phyloP scores from a whole-genome alignment of 2,329 filamentous ascomycete species.

The Clarireedia hainanense region DNA sequence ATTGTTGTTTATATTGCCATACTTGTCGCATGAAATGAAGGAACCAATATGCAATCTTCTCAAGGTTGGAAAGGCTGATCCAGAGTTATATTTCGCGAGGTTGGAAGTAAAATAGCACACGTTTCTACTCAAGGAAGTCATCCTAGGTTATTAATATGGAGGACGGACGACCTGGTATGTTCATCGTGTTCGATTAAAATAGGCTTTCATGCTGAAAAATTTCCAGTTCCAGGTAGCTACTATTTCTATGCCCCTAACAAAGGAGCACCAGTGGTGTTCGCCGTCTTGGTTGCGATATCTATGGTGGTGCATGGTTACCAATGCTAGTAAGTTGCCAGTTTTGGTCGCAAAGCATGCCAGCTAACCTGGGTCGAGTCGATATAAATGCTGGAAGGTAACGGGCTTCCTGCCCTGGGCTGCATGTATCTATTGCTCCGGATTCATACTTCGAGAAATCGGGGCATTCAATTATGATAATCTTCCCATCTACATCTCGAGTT shows the following conservation, averaged over 20 bases:
- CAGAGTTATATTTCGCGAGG: background rate
- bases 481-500: constrained; percentile 38
- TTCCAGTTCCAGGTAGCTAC: constrained; percentile 29
- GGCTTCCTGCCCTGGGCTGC: constrained; percentile 46
- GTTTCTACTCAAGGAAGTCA: background rate
- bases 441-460: constrained; percentile 44
- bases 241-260: constrained; percentile 47
- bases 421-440: constrained; percentile 47
- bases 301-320: constrained; percentile 45
- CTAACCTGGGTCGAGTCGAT: constrained; percentile 34
- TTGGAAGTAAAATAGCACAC: background rate
- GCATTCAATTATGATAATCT: constrained; percentile 42
- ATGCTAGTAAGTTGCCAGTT: constrained; percentile 39
- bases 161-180: constrained; percentile 10
- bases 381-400: constrained; percentile 49
- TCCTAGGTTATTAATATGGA: background rate
- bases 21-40: too few relatives aligned
- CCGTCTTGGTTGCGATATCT: constrained; percentile 39
- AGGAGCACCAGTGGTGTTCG: constrained; percentile 45
- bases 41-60: too few relatives aligned
- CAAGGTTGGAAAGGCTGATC: too few relatives aligned
- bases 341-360: background rate
- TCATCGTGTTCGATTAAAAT: background rate
- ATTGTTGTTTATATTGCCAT: too few relatives aligned
- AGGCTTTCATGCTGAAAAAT: background rate